phyloP scores from a whole-genome alignment of 305 asterid species.

The Fraxinus dipetala region DNA sequence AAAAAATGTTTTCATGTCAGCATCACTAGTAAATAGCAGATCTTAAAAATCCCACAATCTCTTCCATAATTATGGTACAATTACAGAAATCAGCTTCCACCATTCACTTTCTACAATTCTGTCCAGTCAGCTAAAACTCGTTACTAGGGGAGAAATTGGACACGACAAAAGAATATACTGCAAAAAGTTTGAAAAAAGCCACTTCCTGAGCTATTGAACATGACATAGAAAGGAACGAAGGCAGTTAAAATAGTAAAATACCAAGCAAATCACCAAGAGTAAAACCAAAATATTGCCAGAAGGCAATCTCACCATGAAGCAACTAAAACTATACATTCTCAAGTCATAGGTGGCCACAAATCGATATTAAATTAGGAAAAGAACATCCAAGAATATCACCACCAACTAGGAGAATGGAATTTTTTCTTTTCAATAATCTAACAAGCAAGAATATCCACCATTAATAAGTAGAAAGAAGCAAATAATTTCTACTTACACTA shows the following conservation, averaged over 20 bases:
- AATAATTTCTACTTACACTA: neutral
- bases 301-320: neutral
- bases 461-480: neutral
- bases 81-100: neutral
- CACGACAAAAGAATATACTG: neutral
- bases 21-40: neutral
- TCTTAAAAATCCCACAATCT: neutral
- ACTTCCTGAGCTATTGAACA: neutral
- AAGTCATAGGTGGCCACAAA: neutral
- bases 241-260: neutral
- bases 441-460: neutral
- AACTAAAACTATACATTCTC: neutral
- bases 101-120: neutral
- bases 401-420: neutral
- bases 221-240: neutral
- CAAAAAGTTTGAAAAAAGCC: neutral
- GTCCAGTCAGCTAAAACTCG: neutral
- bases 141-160: neutral
- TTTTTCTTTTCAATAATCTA: neutral
- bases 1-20: neutral
- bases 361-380: neutral
- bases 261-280: neutral
- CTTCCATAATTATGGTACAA: neutral
- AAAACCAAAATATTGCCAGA: neutral
- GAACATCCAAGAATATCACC: neutral